These are phyloP conservation scores for Populus ilicifolia DNA, from an alignment of 345 rosid genomes.

Conservation along the genomic window DNA sequence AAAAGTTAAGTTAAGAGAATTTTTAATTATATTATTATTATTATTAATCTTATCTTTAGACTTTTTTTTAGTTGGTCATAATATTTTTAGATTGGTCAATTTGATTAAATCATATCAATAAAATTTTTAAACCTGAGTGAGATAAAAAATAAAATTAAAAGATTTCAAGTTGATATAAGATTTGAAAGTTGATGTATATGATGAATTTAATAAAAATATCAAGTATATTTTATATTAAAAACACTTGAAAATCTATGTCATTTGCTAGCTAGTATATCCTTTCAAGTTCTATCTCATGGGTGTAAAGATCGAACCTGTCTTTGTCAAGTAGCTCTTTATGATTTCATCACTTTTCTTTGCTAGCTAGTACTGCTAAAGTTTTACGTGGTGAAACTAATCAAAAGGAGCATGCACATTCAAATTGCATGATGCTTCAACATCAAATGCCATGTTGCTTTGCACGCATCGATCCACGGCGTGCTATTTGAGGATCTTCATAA, in stretches of 20 bases:
- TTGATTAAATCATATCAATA: too few relatives aligned
- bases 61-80: too few relatives aligned
- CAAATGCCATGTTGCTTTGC: not conserved
- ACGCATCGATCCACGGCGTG: not conserved
- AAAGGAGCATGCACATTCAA: not conserved
- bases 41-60: too few relatives aligned
- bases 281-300: not conserved
- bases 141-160: too few relatives aligned
- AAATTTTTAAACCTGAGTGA: rapidly evolving
- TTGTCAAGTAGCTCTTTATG: not conserved
- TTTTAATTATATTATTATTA: too few relatives aligned
- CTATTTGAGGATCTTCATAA: not conserved
- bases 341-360: not conserved
- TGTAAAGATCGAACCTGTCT: not conserved
- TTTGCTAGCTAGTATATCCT: not conserved
- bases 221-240: too few relatives aligned
- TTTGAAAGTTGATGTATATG: too few relatives aligned
- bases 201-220: too few relatives aligned
- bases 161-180: too few relatives aligned
- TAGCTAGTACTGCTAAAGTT: not conserved
- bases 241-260: too few relatives aligned
- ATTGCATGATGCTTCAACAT: not conserved
- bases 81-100: too few relatives aligned
- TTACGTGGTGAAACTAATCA: not conserved
- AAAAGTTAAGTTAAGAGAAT: too few relatives aligned